Conservation (phyloP, 345 rosid genomes). For the Eucalyptus sp. region DNA sequence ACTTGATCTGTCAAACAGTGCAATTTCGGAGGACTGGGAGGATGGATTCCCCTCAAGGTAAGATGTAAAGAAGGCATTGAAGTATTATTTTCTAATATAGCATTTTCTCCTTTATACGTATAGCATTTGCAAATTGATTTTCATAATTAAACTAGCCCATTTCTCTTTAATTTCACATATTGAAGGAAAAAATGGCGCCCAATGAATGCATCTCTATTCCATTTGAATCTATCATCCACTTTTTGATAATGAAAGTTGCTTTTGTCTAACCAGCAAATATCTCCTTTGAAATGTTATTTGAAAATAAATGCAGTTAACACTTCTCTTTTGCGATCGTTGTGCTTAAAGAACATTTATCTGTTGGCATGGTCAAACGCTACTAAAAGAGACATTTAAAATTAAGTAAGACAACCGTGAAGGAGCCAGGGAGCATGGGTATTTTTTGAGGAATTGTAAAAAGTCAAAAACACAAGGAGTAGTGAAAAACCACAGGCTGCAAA, state of each 20-base stretch:
- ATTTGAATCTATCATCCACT: background rate
- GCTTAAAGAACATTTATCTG: too few species aligned
- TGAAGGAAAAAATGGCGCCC: background rate
- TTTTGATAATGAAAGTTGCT: background rate
- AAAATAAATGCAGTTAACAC: fast-evolving
- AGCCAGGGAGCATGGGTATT: background rate
- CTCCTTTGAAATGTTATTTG: background rate
- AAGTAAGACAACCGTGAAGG: background rate
- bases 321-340: background rate
- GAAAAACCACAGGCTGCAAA: background rate
- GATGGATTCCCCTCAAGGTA: background rate
- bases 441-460: background rate
- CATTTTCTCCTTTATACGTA: too few species aligned
- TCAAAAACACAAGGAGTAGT: background rate
- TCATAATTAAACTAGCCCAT: background rate
- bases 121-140: background rate
- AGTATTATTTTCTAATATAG: background rate
- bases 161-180: background rate
- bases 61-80: background rate
- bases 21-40: background rate
- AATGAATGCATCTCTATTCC: background rate
- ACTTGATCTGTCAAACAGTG: background rate
- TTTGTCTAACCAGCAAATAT: too few species aligned
- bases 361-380: background rate
- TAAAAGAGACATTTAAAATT: background rate